phyloP scores from a whole-genome alignment of 2,329 filamentous ascomycete genomes.

The Hypoxylon sp. region DNA sequence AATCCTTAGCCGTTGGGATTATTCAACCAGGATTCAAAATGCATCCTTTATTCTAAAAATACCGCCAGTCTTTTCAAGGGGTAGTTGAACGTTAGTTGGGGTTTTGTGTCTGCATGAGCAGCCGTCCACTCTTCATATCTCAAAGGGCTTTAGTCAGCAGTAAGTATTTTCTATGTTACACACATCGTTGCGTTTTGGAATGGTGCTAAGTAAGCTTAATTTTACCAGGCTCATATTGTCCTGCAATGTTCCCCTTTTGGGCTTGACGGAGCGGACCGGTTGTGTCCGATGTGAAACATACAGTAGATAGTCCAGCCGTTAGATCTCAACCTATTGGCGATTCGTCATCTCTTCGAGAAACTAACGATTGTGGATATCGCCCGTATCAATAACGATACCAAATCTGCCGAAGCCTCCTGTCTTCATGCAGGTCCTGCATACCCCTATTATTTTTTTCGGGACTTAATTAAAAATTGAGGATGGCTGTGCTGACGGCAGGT shows the following conservation, averaged over 20 bases:
- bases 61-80: not conserved
- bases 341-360: slow-evolving; percentile 20
- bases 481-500: slow-evolving; percentile 5
- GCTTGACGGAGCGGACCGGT: slow-evolving; percentile 21
- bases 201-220: slow-evolving; percentile 13
- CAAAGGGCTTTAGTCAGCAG: not conserved
- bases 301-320: slow-evolving; percentile 35
- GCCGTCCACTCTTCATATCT: slow-evolving; percentile 2
- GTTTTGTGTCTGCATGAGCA: not conserved
- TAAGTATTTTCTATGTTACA: slow-evolving; percentile 2
- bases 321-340: slow-evolving; percentile 24
- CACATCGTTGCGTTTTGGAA: slow-evolving; percentile 7
- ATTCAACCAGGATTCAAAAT: not conserved
- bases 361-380: slow-evolving; percentile 34
- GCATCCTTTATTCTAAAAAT: slow-evolving; percentile 5
- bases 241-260: slow-evolving; percentile 3
- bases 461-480: slow-evolving; percentile 1
- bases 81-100: too few relatives aligned
- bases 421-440: slow-evolving; percentile 20
- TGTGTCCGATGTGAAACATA: slow-evolving; percentile 30
- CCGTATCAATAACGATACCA: slow-evolving; percentile 18
- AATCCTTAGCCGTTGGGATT: not conserved
- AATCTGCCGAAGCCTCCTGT: slow-evolving; percentile 20
- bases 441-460: slow-evolving; percentile 22
- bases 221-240: slow-evolving; percentile 12